Evolutionary conservation across 2,329 filamentous ascomycete genomes (phyloP).

Genomic region (Apiospora marii): DNA sequence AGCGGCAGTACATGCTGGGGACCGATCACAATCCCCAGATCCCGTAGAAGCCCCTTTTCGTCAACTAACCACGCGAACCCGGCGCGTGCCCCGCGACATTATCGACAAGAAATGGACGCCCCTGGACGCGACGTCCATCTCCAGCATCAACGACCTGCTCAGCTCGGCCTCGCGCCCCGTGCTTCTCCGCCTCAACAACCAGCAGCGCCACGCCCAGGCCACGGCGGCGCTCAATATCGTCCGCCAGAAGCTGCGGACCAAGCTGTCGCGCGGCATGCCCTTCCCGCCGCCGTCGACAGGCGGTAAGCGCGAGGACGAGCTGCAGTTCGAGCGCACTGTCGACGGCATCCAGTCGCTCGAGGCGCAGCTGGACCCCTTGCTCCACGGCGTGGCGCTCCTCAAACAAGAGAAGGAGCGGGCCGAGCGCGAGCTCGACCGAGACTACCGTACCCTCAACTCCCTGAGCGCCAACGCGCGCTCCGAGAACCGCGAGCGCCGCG

Average conservation of each 20-base stretch:
- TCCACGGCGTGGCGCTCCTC: conserved; percentile 70
- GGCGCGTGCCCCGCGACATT: conserved; percentile 64
- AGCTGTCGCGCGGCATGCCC: conserved; percentile 67
- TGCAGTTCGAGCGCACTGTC: conserved; percentile 71
- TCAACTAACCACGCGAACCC: conserved; percentile 59
- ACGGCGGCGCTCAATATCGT: conserved; percentile 63
- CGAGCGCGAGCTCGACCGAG: conserved; percentile 61
- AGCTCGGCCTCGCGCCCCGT: conserved; percentile 68
- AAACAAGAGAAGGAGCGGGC: conserved; percentile 64
- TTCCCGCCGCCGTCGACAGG: conserved; percentile 64
- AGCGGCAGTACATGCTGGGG: conserved; percentile 25
- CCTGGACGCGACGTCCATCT: conserved; percentile 61
- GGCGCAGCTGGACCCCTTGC: conserved; percentile 65
- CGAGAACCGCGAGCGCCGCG: conserved; percentile 59
- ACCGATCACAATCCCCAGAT: conserved; percentile 37
- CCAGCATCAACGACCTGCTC: conserved; percentile 63
- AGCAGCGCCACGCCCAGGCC: conserved; percentile 60
- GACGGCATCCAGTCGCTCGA: conserved; percentile 65
- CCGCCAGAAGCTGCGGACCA: conserved; percentile 62
- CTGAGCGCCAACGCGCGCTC: conserved; percentile 65
- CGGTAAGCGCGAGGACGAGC: conserved; percentile 62
- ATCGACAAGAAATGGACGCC: conserved; percentile 75
- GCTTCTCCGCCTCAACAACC: conserved; percentile 61
- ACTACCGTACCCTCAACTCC: conserved; percentile 58
- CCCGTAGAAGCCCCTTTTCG: conserved; percentile 49